phyloP scores from a whole-genome alignment of 2,329 filamentous ascomycete species.

The Aspergillus versicolor region DNA sequence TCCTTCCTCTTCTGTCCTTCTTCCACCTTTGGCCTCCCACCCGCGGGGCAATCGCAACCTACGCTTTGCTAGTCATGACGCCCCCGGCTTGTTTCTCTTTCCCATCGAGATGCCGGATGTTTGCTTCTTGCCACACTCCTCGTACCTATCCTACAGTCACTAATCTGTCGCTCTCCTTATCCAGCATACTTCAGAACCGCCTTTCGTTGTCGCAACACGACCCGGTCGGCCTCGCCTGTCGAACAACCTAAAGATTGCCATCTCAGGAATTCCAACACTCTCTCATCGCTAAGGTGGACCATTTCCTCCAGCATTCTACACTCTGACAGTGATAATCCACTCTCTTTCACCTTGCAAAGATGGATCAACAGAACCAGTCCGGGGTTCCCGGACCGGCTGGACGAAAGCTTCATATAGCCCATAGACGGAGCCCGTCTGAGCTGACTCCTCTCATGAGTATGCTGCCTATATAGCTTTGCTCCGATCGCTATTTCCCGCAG shows the following conservation, averaged over 20 bases:
- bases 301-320: slow-evolving; percentile 14
- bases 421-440: slow-evolving; percentile 95
- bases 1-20: slow-evolving; percentile 16
- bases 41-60: slow-evolving; percentile 24
- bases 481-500: slow-evolving; percentile 37
- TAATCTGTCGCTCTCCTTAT: slow-evolving; percentile 20
- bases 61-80: slow-evolving; percentile 14
- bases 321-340: slow-evolving; percentile 11
- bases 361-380: slow-evolving; percentile 65
- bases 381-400: slow-evolving; percentile 69
- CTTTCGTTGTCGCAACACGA: slow-evolving; percentile 25
- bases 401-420: slow-evolving; percentile 93
- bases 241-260: slow-evolving; percentile 27
- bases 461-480: slow-evolving; percentile 42
- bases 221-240: slow-evolving; percentile 28
- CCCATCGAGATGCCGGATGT: background rate
- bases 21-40: slow-evolving; percentile 8
- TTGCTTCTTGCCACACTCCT: background rate
- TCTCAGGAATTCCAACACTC: slow-evolving; percentile 25
- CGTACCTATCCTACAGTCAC: slow-evolving; percentile 12
- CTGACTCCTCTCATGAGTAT: slow-evolving; percentile 96
- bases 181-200: slow-evolving; percentile 17
- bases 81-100: slow-evolving; percentile 11
- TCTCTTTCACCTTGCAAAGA: slow-evolving; percentile 38
- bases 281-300: slow-evolving; percentile 21